Base-by-base conservation (phyloP, 2,329 filamentous ascomycete genomes). In the Penicillium digitatum region DNA sequence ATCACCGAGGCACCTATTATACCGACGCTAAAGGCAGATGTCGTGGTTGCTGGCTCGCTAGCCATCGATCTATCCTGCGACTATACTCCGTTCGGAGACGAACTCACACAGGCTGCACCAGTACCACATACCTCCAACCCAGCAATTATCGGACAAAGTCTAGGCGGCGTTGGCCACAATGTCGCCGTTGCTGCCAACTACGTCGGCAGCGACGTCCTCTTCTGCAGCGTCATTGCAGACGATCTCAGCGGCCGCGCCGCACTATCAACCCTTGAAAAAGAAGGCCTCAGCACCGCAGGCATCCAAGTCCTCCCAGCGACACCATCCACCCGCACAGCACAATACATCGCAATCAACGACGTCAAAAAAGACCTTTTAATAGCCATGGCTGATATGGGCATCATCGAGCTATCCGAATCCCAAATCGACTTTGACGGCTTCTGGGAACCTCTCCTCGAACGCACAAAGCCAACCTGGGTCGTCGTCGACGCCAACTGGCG, bases 341-440 rank as follows among this genome's bases (percentile, higher is more conserved):
- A 96, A 71, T 97, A 97, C 70, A 83, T 97, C 3, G 88, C 93
- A 16, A 79, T 97, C 61, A 99, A 97, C 69, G 89, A 95, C 67
- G 79, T 79, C 0, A 84, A 87, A 56, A 95, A 91, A 71, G 88
- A 92, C 60, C 82, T 99, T 2, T 81, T 92, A n/a, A 74, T 96
- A 59, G 93, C 91, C 43, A 95, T 96, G 90, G 92, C 93, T 5
- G 94, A 97, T 69, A 96, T 97, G 91, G 83, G 80, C 52, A 93
- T 96, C 64, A 83, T 96, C 37, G 79, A 84, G 62, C 72, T 73
- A 7, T 72, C 76, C 3, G 70, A 72, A 37, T 40, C 66, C 20
- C 56, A 65, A 10, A 68, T 76, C 32, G 73, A 79, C 46, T 76
- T 80, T 42, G 66, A 72, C 18, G 62, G 60, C 45, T 81, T 85